Evolutionary conservation across 306 rosid species (phyloP).

Genomic region (Fragaria ananassa): DNA sequence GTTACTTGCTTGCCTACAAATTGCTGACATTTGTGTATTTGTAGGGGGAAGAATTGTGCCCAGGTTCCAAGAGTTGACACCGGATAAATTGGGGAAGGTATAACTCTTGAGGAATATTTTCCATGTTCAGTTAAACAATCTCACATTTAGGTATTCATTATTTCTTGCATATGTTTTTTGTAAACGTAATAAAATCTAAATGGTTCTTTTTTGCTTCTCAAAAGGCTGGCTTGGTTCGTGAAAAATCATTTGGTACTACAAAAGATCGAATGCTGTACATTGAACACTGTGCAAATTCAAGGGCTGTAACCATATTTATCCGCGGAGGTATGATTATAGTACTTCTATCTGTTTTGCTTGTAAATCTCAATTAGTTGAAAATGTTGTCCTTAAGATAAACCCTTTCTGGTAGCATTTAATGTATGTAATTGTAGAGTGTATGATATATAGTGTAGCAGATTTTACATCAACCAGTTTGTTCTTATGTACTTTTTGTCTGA

Average conservation of each 20-base stretch:
- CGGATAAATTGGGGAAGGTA: constrained; percentile 95
- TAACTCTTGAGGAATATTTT: background rate
- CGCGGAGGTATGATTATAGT: constrained; percentile 67
- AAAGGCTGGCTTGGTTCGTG: constrained; percentile 95
- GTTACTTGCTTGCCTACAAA: background rate
- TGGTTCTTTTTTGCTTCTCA: background rate
- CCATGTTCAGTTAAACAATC: background rate
- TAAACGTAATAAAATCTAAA: background rate
- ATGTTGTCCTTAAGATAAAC: background rate
- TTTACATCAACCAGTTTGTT: background rate
- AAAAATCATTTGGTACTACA: constrained; percentile 90
- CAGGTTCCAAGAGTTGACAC: constrained; percentile 88
- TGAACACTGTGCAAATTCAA: constrained; percentile 97
- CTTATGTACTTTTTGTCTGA: background rate
- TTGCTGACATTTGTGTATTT: constrained; percentile 24
- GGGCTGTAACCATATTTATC: constrained; percentile 84
- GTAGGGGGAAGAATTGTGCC: constrained; percentile 99
- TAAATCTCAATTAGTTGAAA: background rate
- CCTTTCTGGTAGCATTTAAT: background rate
- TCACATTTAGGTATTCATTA: background rate
- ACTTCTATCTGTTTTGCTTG: background rate
- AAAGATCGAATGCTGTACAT: constrained; percentile 95
- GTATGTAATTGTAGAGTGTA: background rate
- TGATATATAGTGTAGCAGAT: background rate
- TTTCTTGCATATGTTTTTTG: background rate